Evolutionary conservation across 306 rosid species (phyloP).

Genomic region (Hylodesmum podocarpum): DNA sequence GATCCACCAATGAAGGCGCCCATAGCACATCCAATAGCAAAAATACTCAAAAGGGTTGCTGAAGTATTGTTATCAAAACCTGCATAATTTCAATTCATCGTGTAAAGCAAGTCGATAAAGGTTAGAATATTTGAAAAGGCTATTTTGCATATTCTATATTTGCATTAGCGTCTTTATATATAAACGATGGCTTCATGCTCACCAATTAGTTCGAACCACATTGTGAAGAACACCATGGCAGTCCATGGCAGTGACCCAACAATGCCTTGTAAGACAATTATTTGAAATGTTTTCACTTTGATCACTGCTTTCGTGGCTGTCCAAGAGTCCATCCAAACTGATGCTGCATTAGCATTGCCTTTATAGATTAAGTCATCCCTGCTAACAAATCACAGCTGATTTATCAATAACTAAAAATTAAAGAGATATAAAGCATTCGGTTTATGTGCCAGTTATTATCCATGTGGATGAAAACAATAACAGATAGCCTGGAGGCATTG

Average conservation of each 20-base stretch:
- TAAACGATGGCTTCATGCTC: conserved; percentile 29
- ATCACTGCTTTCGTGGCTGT: conserved; percentile 71
- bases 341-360: conserved; percentile 47
- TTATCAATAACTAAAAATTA: conserved; percentile 26
- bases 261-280: conserved; percentile 88
- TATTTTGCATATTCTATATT: background rate
- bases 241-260: conserved; percentile 99
- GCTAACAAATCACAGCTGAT: conserved; percentile 30
- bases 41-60: conserved; percentile 77
- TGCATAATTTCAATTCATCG: conserved; percentile 34
- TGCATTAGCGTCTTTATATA: conserved; percentile 11
- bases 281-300: conserved; percentile 82
- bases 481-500: conserved; percentile 3
- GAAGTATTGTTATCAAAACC: conserved; percentile 88
- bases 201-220: conserved; percentile 99
- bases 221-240: conserved; percentile 99
- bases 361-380: conserved; percentile 54
- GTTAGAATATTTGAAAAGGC: background rate
- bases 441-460: conserved; percentile 8
- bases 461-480: conserved; percentile 16
- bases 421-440: conserved; percentile 5
- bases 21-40: conserved; percentile 83
- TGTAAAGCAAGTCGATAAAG: conserved; percentile 5
- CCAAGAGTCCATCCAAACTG: conserved; percentile 81
- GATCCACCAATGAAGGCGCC: conserved; percentile 84